Conservation (phyloP, 2,329 filamentous ascomycete genomes). For the Ophiocordyceps australis region DNA sequence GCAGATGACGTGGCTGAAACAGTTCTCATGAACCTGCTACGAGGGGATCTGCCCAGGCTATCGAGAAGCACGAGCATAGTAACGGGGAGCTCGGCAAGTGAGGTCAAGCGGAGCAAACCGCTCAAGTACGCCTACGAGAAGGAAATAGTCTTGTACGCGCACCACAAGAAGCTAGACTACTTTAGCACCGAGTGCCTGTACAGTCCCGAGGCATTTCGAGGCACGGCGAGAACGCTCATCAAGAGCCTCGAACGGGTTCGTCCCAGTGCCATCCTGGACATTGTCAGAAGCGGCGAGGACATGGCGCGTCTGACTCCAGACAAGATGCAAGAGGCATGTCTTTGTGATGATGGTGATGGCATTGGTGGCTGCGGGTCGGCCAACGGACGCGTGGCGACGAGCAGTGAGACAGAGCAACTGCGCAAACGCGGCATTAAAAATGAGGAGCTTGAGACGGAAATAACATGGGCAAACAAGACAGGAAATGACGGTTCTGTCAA, state of each 20-base stretch:
- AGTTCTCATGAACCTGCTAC: conserved; percentile 88
- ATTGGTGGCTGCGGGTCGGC: conserved; percentile 52
- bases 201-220: conserved; percentile 89
- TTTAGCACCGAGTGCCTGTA: conserved; percentile 98
- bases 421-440: no score
- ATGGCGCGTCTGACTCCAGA: conserved; percentile 59
- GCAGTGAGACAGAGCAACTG: no score
- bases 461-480: conserved; percentile 8
- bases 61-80: conserved; percentile 83
- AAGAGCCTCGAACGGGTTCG: conserved; percentile 89
- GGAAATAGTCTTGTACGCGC: conserved; percentile 93
- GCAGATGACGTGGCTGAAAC: conserved; percentile 96
- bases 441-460: conserved; percentile 13
- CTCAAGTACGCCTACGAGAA: conserved; percentile 98
- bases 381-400: conserved; percentile 46
- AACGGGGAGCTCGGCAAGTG: conserved; percentile 57
- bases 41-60: conserved; percentile 75
- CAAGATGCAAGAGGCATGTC: conserved; percentile 16
- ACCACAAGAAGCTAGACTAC: conserved; percentile 93
- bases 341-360: conserved; percentile 17
- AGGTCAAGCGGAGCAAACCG: conserved; percentile 90
- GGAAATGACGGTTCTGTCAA: conserved; percentile 10
- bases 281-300: conserved; percentile 87
- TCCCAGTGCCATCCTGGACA: conserved; percentile 85
- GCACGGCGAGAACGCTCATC: conserved; percentile 77